A percentile compares a stretch with the other conserved stretches of the same genome.
These are phyloP conservation scores for Malus hybrid DNA, from an alignment of 331 rosid genomes.

Conservation along the genomic window DNA sequence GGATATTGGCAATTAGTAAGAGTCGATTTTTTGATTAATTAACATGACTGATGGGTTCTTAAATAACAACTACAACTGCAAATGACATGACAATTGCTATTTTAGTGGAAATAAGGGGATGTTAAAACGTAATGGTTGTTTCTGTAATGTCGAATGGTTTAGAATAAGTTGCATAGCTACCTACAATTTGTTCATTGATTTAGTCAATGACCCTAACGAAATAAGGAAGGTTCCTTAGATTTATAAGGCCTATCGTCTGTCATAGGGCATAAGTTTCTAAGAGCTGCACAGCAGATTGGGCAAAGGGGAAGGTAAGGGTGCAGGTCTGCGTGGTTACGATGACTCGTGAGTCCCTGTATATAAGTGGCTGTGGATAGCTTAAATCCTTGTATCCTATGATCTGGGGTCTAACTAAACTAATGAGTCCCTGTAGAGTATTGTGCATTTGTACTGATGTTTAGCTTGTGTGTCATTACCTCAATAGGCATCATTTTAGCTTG, in stretches of 20 bases:
- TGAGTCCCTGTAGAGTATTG: background rate
- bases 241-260: background rate
- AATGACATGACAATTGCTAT: background rate
- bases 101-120: too few species aligned
- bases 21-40: background rate
- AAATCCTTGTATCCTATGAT: background rate
- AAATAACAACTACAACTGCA: background rate
- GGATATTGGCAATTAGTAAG: background rate
- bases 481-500: background rate
- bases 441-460: background rate
- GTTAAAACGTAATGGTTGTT: background rate
- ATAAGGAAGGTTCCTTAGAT: background rate
- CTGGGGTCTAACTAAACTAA: background rate
- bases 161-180: background rate
- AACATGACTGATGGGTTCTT: background rate
- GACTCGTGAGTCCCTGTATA: too few species aligned
- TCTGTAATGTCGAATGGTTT: background rate
- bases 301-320: background rate
- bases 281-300: background rate
- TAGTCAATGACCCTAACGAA: background rate
- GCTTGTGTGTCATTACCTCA: background rate
- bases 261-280: background rate
- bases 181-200: background rate
- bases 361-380: background rate
- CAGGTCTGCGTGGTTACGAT: conserved; percentile 1